phyloP scores from a whole-genome alignment of 2,329 filamentous ascomycete species.

The Exophiala sp. region DNA sequence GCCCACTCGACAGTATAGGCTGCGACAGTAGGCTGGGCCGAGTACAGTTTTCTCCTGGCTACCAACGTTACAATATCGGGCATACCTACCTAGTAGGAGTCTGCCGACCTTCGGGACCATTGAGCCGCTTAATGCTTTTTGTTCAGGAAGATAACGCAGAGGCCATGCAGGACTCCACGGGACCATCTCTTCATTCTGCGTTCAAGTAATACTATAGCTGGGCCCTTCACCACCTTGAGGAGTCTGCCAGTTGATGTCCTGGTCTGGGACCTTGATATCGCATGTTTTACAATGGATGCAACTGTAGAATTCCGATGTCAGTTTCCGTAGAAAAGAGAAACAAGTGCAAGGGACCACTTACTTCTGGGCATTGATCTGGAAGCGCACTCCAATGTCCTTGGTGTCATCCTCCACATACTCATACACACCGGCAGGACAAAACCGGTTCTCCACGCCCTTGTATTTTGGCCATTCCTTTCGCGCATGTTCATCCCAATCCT shows the following conservation, averaged over 20 bases:
- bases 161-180: too few species aligned
- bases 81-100: too few species aligned
- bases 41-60: not conserved
- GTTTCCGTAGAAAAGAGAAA: not conserved
- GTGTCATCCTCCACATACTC: conserved; percentile 91
- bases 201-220: conserved; percentile 57
- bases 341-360: conserved; percentile 51
- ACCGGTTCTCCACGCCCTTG: conserved; percentile 89
- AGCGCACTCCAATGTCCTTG: conserved; percentile 81
- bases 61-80: too few species aligned
- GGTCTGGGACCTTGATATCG: conserved; percentile 93
- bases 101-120: not conserved
- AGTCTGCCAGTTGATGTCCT: conserved; percentile 97
- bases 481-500: conserved; percentile 90
- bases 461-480: conserved; percentile 76
- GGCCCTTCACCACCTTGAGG: conserved; percentile 81
- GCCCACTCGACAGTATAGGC: too few species aligned
- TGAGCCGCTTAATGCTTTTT: too few species aligned
- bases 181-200: not conserved
- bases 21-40: too few species aligned
- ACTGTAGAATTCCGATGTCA: conserved; percentile 43
- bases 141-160: not conserved
- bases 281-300: conserved; percentile 99
- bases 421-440: conserved; percentile 95
- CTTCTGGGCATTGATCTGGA: conserved; percentile 98